These are phyloP conservation scores for Elymus sibiricus DNA, from an alignment of 176 grass and related monocot species.

Conservation along the genomic window DNA sequence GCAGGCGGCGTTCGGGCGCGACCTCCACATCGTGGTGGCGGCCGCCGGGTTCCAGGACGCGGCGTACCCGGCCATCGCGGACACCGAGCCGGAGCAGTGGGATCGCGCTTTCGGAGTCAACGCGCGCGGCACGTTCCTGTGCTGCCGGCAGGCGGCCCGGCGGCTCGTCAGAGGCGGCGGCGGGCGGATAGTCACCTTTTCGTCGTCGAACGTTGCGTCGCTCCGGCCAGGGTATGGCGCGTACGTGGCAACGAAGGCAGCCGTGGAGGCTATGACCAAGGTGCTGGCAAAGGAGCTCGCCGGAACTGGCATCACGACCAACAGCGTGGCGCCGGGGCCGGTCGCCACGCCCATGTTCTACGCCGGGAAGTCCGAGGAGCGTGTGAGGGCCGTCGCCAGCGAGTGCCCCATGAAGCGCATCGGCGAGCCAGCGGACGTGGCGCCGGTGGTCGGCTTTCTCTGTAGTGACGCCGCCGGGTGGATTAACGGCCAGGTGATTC, in stretches of 20 bases:
- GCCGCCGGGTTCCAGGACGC: constrained; percentile 38
- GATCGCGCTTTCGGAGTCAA: constrained; percentile 47
- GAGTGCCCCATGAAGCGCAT: constrained; percentile 48
- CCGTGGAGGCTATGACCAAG: constrained; percentile 63
- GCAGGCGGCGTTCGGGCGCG: constrained; percentile 26
- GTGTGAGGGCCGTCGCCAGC: background rate
- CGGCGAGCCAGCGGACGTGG: constrained; percentile 49
- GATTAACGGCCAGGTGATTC: constrained; percentile 62
- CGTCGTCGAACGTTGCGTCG: constrained; percentile 40
- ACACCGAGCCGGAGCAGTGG: constrained; percentile 30
- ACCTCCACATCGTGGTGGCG: constrained; percentile 41
- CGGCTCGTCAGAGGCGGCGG: constrained; percentile 29
- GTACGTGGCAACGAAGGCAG: constrained; percentile 53
- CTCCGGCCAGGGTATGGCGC: constrained; percentile 47
- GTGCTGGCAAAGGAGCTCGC: constrained; percentile 55
- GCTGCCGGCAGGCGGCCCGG: constrained; percentile 45
- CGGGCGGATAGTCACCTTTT: constrained; percentile 44
- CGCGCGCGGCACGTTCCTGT: constrained; percentile 45
- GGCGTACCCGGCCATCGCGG: constrained; percentile 35
- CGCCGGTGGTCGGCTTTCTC: constrained; percentile 57
- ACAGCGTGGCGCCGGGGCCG: constrained; percentile 59
- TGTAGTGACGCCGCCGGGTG: constrained; percentile 40
- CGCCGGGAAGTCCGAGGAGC: constrained; percentile 57
- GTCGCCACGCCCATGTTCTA: constrained; percentile 47
- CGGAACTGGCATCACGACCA: constrained; percentile 55